These are phyloP conservation scores for Royoungia palumana DNA, from an alignment of 768 basidiomycete species.

Conservation along the genomic window DNA sequence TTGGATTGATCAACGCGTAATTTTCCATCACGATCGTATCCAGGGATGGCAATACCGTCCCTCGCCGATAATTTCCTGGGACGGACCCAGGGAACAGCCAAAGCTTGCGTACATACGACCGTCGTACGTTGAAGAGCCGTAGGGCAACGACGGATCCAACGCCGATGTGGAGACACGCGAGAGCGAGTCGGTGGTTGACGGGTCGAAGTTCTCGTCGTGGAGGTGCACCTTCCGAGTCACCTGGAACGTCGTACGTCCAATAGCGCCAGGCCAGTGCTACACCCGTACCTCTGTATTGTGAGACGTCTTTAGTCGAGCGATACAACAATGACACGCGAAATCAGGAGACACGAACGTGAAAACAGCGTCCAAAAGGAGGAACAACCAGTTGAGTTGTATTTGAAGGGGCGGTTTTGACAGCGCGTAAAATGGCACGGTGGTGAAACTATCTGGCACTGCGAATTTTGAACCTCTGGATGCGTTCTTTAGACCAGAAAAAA, in stretches of 20 bases:
- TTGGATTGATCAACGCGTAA: conserved; percentile 17
- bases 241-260: conserved; percentile 22
- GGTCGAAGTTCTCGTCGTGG: conserved; percentile 28
- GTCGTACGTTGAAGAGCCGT: conserved; percentile 24
- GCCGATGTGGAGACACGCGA: conserved; percentile 27
- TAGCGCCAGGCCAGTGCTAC: conserved; percentile 27
- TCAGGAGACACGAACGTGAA: conserved; percentile 26
- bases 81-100: conserved; percentile 30
- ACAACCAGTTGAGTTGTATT: conserved; percentile 25
- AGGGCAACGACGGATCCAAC: conserved; percentile 30
- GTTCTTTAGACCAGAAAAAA: conserved; percentile 1
- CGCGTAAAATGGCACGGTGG: conserved; percentile 25
- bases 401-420: conserved; percentile 15
- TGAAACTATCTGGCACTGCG: conserved; percentile 14
- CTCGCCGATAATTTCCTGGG: conserved; percentile 19
- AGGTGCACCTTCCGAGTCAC: conserved; percentile 12
- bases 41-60: conserved; percentile 15
- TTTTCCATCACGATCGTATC: conserved; percentile 27
- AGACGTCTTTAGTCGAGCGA: neutral
- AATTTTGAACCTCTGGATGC: conserved; percentile 17
- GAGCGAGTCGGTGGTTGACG: conserved; percentile 26
- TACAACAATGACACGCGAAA: neutral
- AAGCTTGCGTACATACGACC: conserved; percentile 28
- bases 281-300: conserved; percentile 21
- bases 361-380: conserved; percentile 27